These are phyloP conservation scores for Erythrophleum fordii DNA, from an alignment of 306 rosid species.

Conservation along the genomic window DNA sequence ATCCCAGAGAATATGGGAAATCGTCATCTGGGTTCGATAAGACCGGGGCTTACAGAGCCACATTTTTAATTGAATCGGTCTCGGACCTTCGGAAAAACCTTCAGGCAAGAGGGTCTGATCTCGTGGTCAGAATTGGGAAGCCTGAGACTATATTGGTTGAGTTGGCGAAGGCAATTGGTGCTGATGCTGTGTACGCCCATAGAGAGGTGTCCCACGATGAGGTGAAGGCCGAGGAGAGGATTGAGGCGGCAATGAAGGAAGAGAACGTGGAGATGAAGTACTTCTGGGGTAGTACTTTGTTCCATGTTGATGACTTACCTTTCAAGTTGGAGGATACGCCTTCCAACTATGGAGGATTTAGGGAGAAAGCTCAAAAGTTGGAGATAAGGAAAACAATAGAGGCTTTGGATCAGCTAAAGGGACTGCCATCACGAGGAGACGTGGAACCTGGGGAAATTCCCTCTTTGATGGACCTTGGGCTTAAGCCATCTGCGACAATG, in stretches of 20 bases:
- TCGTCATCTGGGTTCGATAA: constrained; percentile 90
- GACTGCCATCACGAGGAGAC: constrained; percentile 84
- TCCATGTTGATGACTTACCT: constrained; percentile 85
- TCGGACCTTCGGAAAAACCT: constrained; percentile 75
- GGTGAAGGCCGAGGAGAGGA: constrained; percentile 76
- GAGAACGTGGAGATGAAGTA: constrained; percentile 88
- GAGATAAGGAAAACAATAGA: constrained; percentile 83
- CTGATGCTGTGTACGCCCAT: constrained; percentile 79
- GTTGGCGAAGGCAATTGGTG: constrained; percentile 84
- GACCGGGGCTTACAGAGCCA: constrained; percentile 80
- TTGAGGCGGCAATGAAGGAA: constrained; percentile 77
- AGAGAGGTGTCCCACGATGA: constrained; percentile 88
- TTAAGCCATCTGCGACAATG: constrained; percentile 72
- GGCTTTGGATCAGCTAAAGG: constrained; percentile 90
- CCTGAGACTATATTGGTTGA: constrained; percentile 81
- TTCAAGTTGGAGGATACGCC: constrained; percentile 90
- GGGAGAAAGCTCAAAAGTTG: constrained; percentile 74
- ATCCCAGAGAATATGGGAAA: constrained; percentile 84
- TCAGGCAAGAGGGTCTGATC: constrained; percentile 83
- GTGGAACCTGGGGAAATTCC: constrained; percentile 94
- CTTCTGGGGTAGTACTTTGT: constrained; percentile 95
- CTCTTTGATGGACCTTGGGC: constrained; percentile 77
- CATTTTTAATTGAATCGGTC: constrained; percentile 79
- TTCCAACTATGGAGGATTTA: constrained; percentile 77
- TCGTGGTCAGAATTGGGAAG: constrained; percentile 81